phyloP scores from a whole-genome alignment of 129 eudicot genomes.

The Deinandra increscens region DNA sequence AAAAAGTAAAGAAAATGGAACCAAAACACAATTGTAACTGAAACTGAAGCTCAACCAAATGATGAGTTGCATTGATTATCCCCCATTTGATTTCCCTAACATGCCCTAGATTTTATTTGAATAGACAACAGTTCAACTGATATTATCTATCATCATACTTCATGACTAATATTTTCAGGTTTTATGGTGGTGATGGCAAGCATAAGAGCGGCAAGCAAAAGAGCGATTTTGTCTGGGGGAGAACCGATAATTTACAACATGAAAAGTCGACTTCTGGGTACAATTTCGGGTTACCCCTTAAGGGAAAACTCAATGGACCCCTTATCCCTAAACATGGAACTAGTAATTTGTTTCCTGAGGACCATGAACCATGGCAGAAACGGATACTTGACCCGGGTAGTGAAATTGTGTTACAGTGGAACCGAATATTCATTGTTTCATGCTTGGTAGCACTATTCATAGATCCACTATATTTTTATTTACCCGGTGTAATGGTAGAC shows the following conservation, averaged over 20 bases:
- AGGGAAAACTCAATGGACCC: constrained; percentile 36
- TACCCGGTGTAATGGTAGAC: constrained; percentile 69
- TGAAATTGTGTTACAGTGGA: constrained; percentile 85
- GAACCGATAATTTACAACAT: constrained; percentile 43
- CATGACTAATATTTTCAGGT: constrained; percentile 47
- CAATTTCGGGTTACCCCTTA: constrained; percentile 39
- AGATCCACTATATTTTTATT: constrained; percentile 84
- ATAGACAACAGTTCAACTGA: neutral
- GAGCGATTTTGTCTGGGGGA: constrained; percentile 54
- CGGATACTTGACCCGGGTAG: constrained; percentile 96
- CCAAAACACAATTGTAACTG: neutral
- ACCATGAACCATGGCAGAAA: constrained; percentile 69
- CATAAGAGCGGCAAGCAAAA: constrained; percentile 45
- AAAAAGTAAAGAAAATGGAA: neutral
- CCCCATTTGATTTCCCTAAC: neutral
- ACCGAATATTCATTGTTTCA: constrained; percentile 72
- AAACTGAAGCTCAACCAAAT: neutral
- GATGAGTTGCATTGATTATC: neutral
- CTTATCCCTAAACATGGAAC: constrained; percentile 49
- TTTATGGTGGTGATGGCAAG: constrained; percentile 61
- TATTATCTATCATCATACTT: neutral
- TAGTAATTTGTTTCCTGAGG: constrained; percentile 68
- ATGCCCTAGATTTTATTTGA: constrained; percentile 9
- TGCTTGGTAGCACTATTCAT: constrained; percentile 83
- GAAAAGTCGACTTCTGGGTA: constrained; percentile 66